Evolutionary conservation across 768 basidiomycete species (phyloP).

Genomic region (Pisolithus albus): DNA sequence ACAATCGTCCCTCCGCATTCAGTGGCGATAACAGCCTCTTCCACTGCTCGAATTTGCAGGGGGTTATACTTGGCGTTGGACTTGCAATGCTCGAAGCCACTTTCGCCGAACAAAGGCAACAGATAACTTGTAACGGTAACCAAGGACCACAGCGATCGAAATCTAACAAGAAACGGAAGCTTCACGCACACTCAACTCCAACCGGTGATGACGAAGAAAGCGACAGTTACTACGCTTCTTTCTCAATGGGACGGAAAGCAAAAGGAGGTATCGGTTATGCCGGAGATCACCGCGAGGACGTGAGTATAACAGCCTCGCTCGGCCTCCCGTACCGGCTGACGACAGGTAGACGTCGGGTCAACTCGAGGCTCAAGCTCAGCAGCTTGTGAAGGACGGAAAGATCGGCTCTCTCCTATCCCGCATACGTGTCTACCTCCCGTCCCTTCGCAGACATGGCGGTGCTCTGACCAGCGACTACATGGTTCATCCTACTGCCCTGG

Average conservation of each 20-base stretch:
- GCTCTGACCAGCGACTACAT: slow-evolving; percentile 83
- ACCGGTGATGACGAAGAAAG: slow-evolving; percentile 51
- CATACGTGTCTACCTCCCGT: slow-evolving; percentile 82
- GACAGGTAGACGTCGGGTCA: slow-evolving; percentile 68
- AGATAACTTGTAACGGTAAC: slow-evolving; percentile 21
- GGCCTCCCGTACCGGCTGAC: slow-evolving; percentile 4
- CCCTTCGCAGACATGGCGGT: slow-evolving; percentile 66
- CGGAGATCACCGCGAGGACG: slow-evolving; percentile 78
- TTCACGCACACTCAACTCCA: slow-evolving; percentile 20
- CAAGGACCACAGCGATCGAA: slow-evolving; percentile 22
- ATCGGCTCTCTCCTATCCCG: slow-evolving; percentile 60
- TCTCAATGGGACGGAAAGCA: slow-evolving; percentile 51
- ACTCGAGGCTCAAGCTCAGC: slow-evolving; percentile 66
- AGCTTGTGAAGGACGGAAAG: slow-evolving; percentile 65
- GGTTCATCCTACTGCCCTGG: slow-evolving; percentile 86
- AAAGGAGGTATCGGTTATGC: slow-evolving; percentile 86
- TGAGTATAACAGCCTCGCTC: slow-evolving; percentile 25
- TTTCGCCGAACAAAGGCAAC: slow-evolving; percentile 51
- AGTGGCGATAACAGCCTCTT: slow-evolving; percentile 57
- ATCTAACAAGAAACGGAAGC: slow-evolving; percentile 38
- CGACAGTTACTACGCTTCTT: slow-evolving; percentile 36
- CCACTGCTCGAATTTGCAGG: slow-evolving; percentile 87
- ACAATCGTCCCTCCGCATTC: slow-evolving; percentile 36
- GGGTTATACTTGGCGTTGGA: slow-evolving; percentile 86
- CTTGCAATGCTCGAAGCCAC: slow-evolving; percentile 76